Percentiles rank a stretch among this genome's conserved stretches.
phyloP scores from a whole-genome alignment of 306 rosid species.

The Trichosanthes cucumerina region DNA sequence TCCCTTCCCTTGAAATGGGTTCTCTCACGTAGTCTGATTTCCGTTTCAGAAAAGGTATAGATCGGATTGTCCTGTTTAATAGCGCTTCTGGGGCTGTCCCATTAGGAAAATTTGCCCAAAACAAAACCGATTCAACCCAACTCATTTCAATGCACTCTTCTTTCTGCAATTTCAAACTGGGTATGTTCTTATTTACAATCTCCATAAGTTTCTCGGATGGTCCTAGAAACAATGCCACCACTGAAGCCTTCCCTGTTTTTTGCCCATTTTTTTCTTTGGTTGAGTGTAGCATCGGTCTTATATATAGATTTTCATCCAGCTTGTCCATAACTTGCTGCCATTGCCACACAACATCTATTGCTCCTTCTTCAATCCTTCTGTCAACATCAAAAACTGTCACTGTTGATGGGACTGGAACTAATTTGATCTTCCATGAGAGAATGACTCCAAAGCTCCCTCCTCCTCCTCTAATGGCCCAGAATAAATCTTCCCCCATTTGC shows the following conservation, averaged over 20 bases:
- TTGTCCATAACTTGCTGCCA: conserved; percentile 19
- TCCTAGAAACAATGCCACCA: conserved; percentile 19
- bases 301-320: conserved; percentile 15
- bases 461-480: conserved; percentile 38
- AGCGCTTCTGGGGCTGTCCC: conserved; percentile 14
- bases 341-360: background rate
- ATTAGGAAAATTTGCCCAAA: background rate
- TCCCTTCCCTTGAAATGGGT: conserved; percentile 16
- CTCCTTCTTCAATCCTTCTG: conserved; percentile 8
- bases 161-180: conserved; percentile 13
- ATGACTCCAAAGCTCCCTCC: conserved; percentile 31
- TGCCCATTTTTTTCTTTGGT: background rate
- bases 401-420: conserved; percentile 7
- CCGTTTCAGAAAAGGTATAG: background rate
- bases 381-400: conserved; percentile 18
- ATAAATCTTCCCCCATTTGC: conserved; percentile 31
- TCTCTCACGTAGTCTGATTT: conserved; percentile 26
- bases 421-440: conserved; percentile 22
- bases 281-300: background rate
- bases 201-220: background rate
- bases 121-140: conserved; percentile 21
- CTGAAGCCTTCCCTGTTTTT: conserved; percentile 1
- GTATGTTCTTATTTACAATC: conserved; percentile 10
- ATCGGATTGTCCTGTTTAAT: background rate
- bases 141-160: conserved; percentile 21